These are phyloP conservation scores for Diplodia scrobiculata DNA, from an alignment of 2,329 filamentous ascomycete species.

Conservation along the genomic window DNA sequence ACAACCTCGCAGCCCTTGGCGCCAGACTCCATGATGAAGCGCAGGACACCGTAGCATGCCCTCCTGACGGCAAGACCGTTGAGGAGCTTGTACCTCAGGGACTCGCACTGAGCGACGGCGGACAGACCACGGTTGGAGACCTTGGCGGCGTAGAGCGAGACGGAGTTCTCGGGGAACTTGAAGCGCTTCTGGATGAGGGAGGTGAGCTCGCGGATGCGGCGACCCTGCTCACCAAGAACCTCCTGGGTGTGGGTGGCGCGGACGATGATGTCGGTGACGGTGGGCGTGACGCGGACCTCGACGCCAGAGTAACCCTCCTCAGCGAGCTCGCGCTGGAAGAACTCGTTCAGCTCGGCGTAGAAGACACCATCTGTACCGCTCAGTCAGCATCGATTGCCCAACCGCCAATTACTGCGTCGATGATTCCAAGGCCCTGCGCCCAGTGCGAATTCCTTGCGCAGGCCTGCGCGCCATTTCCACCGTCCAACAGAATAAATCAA, in stretches of 20 bases:
- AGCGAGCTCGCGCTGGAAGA: constrained; percentile 99
- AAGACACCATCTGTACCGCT: constrained; percentile 81
- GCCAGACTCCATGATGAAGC: constrained; percentile 99
- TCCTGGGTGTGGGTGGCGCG: constrained; percentile 99
- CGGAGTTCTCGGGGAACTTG: constrained; percentile 99
- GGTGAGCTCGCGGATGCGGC: constrained; percentile 99
- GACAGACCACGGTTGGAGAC: constrained; percentile 99
- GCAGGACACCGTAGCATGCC: constrained; percentile 99
- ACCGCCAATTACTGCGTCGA: constrained; percentile 69
- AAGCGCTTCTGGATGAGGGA: constrained; percentile 99
- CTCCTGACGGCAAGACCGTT: constrained; percentile 98
- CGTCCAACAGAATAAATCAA: constrained; percentile 27
- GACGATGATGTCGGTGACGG: constrained; percentile 99
- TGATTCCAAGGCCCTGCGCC: constrained; percentile 34
- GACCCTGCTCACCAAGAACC: constrained; percentile 99
- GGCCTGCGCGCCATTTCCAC: constrained; percentile 4
- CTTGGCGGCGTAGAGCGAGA: constrained; percentile 99
- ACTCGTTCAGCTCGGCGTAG: constrained; percentile 99
- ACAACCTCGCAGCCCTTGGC: constrained; percentile 99
- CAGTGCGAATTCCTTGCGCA: background rate
- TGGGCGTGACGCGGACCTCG: constrained; percentile 99
- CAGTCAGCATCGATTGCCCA: constrained; percentile 18
- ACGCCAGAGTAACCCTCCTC: constrained; percentile 99
- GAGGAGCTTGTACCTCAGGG: constrained; percentile 99
- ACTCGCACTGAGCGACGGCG: constrained; percentile 99